A percentile compares a stretch with the other conserved stretches of the same genome.
Evolutionary conservation across 225 moss, liverwort and hornwort species (phyloP).

Genomic region (Climacium dendroides): DNA sequence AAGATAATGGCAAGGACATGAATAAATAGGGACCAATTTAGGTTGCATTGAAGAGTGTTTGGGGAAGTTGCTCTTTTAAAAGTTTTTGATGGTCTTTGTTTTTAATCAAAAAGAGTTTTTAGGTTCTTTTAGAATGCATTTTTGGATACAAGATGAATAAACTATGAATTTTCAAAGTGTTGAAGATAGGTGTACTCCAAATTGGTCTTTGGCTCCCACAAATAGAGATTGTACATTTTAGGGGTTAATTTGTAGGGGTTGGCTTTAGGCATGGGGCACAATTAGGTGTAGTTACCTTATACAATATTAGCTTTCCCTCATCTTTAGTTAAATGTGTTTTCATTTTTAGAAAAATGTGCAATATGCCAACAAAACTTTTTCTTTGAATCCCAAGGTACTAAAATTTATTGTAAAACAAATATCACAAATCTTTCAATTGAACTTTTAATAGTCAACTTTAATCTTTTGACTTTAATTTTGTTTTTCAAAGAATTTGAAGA

Average conservation of each 20-base stretch:
- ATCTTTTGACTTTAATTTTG: accelerated
- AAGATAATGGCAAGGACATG: too few relatives aligned
- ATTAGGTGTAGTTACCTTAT: not conserved
- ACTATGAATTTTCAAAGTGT: not conserved
- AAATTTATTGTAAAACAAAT: not conserved
- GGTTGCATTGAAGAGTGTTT: too few relatives aligned
- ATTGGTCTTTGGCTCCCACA: not conserved
- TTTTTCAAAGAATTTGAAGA: not conserved
- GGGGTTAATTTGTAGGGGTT: accelerated
- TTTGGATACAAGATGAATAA: not conserved
- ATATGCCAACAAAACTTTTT: not conserved
- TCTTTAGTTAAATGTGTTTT: not conserved
- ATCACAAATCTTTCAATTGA: not conserved
- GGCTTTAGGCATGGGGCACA: accelerated
- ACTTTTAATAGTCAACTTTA: not conserved
- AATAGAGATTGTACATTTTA: not conserved
- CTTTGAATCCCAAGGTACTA: not conserved
- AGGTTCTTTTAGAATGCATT: not conserved
- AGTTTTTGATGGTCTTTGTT: not conserved
- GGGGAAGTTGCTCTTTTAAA: not conserved
- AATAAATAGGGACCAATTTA: too few relatives aligned
- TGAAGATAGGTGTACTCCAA: not conserved
- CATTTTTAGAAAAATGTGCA: accelerated
- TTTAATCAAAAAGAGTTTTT: not conserved
- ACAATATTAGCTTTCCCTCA: not conserved